Evolutionary conservation across 1,284 basidiomycete species (phyloP).

Genomic region (Leccinum pallidistipes): DNA sequence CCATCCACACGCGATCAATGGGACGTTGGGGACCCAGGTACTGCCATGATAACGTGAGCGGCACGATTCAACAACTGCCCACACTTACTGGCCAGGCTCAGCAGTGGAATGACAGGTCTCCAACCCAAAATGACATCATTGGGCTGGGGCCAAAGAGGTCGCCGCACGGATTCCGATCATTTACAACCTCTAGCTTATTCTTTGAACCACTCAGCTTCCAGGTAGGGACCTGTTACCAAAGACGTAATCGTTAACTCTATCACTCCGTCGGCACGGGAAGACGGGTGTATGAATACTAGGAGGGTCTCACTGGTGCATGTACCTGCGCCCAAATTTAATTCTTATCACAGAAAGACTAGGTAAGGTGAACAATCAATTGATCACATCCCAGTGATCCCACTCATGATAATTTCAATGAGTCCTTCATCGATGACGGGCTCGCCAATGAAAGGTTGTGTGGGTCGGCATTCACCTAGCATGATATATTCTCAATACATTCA

Average conservation of each 20-base stretch:
- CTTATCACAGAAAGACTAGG: slow-evolving; percentile 12
- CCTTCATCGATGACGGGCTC: neutral
- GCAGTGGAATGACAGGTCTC: slow-evolving; percentile 30
- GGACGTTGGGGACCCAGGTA: neutral
- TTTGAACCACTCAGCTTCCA: slow-evolving; percentile 23
- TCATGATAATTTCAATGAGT: neutral
- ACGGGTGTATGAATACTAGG: neutral
- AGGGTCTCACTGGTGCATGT: slow-evolving; percentile 18
- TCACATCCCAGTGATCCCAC: slow-evolving; percentile 16
- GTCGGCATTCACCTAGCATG: neutral
- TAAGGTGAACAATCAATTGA: slow-evolving; percentile 24
- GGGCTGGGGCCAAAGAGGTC: slow-evolving; percentile 26
- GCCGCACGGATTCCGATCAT: slow-evolving; percentile 28
- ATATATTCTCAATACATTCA: neutral
- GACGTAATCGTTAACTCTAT: slow-evolving; percentile 28
- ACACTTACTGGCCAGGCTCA: slow-evolving; percentile 31
- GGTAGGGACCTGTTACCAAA: slow-evolving; percentile 26
- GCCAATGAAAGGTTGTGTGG: neutral
- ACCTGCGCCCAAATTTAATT: slow-evolving; percentile 27
- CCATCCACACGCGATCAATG: neutral
- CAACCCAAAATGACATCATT: slow-evolving; percentile 25
- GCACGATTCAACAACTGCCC: slow-evolving; percentile 7
- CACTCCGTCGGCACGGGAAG: neutral
- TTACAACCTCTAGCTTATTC: slow-evolving; percentile 25
- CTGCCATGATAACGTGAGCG: neutral